Percentiles rank a stretch among this genome's conserved stretches.
Conservation (phyloP, 2,329 filamentous ascomycete species). For the Alternaria burnsii region DNA sequence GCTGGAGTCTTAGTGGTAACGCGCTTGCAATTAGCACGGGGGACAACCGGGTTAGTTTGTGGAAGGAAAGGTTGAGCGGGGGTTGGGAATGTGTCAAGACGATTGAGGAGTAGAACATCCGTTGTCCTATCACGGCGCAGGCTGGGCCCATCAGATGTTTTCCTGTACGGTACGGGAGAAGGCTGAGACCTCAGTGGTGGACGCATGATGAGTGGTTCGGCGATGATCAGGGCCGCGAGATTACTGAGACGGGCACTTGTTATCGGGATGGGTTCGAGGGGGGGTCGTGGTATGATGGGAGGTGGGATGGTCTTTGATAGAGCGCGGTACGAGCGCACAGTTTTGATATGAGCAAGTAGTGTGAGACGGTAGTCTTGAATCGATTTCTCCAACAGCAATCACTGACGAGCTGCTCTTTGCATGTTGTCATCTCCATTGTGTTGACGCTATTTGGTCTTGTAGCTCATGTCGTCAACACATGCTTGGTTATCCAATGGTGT, state of each 20-base stretch:
- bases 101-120: slow-evolving; percentile 76
- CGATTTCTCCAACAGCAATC: not conserved
- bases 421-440: not conserved
- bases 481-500: not conserved
- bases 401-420: not conserved
- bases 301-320: not conserved
- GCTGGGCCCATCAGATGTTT: not conserved
- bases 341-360: not conserved
- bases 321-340: not conserved
- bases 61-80: slow-evolving; percentile 97
- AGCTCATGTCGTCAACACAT: not conserved
- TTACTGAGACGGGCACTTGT: not conserved
- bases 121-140: too few species aligned
- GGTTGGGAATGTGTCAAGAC: slow-evolving; percentile 98
- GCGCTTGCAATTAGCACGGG: slow-evolving; percentile 91
- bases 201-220: not conserved
- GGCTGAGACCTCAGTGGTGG: not conserved
- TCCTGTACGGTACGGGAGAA: not conserved
- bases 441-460: not conserved
- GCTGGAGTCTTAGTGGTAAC: slow-evolving; percentile 97
- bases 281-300: not conserved
- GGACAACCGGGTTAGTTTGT: slow-evolving; percentile 96
- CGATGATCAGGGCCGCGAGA: not conserved
- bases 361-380: not conserved
- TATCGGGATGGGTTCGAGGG: not conserved